Conservation (phyloP, 1,139 yeast genomes). For the Cylindricascospora bacillispora region DNA sequence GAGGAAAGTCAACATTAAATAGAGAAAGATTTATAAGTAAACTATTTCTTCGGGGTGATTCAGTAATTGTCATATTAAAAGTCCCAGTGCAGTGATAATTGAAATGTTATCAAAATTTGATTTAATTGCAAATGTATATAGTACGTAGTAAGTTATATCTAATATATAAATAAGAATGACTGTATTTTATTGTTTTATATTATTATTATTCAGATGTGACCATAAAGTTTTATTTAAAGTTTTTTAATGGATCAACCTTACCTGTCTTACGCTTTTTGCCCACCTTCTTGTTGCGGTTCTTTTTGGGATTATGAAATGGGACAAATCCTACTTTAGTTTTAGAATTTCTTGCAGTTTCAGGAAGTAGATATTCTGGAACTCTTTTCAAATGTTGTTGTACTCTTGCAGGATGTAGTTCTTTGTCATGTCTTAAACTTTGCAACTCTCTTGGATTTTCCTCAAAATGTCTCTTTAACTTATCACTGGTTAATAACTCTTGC, state of each 20-base stretch:
- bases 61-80: conserved; percentile 73
- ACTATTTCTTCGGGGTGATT: conserved; percentile 88
- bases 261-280: conserved; percentile 31
- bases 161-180: too few relatives aligned
- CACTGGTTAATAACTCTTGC: conserved; percentile 77
- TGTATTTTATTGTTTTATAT: too few relatives aligned
- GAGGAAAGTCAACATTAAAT: conserved; percentile 54
- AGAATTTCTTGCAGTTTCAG: conserved; percentile 59
- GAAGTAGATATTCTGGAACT: conserved; percentile 84
- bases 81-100: conserved; percentile 21
- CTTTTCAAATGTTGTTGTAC: conserved; percentile 78
- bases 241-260: conserved; percentile 64
- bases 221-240: conserved; percentile 28
- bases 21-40: conserved; percentile 82
- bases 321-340: conserved; percentile 58
- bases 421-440: conserved; percentile 79
- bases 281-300: conserved; percentile 29
- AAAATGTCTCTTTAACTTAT: conserved; percentile 83
- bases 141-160: too few relatives aligned
- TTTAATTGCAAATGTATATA: not conserved
- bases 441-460: conserved; percentile 98
- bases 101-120: not conserved
- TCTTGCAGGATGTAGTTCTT: conserved; percentile 71
- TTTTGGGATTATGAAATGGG: conserved; percentile 54
- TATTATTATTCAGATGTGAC: not conserved